These are phyloP conservation scores for Pythium myriotylum DNA, from an alignment of 352 stramenopile genomes.

Conservation along the genomic window DNA sequence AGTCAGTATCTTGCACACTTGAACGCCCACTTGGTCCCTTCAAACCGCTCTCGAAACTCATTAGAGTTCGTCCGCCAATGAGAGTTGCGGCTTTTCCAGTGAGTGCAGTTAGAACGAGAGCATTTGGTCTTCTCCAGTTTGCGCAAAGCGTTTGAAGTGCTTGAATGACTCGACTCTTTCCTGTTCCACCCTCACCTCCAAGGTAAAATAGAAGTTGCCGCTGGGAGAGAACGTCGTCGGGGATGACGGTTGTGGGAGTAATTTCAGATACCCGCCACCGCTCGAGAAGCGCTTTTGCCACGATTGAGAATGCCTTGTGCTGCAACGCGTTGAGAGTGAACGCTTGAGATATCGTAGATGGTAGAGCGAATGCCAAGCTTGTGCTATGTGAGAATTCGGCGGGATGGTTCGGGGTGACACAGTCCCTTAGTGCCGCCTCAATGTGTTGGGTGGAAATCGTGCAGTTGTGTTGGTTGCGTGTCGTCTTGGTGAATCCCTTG, in stretches of 20 bases:
- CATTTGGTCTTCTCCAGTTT: neutral
- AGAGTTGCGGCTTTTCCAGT: constrained; percentile 26
- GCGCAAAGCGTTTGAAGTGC: constrained; percentile 9
- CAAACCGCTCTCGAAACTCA: no score
- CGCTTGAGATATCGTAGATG: neutral
- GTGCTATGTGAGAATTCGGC: no score
- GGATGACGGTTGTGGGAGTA: no score
- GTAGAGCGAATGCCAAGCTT: no score
- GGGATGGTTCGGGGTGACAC: no score
- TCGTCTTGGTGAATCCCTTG: no score
- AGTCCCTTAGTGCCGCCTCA: no score
- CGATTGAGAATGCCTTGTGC: constrained; percentile 8
- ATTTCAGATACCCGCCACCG: neutral
- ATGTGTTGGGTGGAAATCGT: no score
- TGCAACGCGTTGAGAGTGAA: constrained; percentile 21
- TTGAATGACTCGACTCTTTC: constrained; percentile 16
- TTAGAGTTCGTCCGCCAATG: constrained; percentile 10
- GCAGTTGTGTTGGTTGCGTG: no score
- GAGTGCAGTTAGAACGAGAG: neutral
- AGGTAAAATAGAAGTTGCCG: constrained; percentile 15
- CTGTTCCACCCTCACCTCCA: constrained; percentile 10
- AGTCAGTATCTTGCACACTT: constrained; percentile 21
- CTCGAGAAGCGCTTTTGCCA: constrained; percentile 3
- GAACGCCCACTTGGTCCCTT: no score
- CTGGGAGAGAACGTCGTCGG: neutral